A percentile compares a stretch with the other conserved stretches of the same genome.
Conservation (phyloP, 768 basidiomycete genomes). For the Cystofilobasidium capitatum region DNA sequence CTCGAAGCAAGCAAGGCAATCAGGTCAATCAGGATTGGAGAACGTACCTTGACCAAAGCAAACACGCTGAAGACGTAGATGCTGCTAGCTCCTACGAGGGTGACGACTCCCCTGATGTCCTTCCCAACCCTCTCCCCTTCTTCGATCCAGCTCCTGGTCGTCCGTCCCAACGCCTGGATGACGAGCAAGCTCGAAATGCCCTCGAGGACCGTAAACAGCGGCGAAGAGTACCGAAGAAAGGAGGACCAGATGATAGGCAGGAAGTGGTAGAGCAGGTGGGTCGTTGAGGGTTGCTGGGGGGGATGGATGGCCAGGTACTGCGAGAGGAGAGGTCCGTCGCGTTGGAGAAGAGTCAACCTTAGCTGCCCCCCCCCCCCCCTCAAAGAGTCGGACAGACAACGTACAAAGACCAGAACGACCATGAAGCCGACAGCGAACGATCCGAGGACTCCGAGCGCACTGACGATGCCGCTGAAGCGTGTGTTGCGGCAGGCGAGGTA, state of each 20-base stretch:
- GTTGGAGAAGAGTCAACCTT: constrained; percentile 18
- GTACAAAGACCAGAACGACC: constrained; percentile 7
- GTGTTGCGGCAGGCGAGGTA: constrained; percentile 38
- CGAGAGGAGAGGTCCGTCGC: too few relatives aligned
- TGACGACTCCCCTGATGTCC: constrained; percentile 35
- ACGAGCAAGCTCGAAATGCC: constrained; percentile 74
- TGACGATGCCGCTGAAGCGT: constrained; percentile 34
- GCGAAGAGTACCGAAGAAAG: constrained; percentile 59
- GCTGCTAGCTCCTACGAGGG: constrained; percentile 33
- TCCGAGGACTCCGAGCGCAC: constrained; percentile 17
- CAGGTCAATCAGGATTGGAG: background rate
- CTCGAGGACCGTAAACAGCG: constrained; percentile 70
- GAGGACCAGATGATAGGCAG: constrained; percentile 58
- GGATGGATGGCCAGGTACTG: constrained; percentile 36
- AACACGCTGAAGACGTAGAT: constrained; percentile 35
- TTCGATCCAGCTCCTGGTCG: constrained; percentile 32
- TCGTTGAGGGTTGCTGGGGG: constrained; percentile 17
- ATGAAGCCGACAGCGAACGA: constrained; percentile 7
- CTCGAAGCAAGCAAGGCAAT: background rate
- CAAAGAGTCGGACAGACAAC: background rate
- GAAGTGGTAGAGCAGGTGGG: constrained; percentile 3
- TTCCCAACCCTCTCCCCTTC: constrained; percentile 37
- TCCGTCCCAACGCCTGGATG: constrained; percentile 33
- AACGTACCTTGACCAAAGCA: constrained; percentile 34
- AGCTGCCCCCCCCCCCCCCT: background rate